Evolutionary conservation across 805 yeast species (phyloP).

Genomic region (Ogataea siamensis): DNA sequence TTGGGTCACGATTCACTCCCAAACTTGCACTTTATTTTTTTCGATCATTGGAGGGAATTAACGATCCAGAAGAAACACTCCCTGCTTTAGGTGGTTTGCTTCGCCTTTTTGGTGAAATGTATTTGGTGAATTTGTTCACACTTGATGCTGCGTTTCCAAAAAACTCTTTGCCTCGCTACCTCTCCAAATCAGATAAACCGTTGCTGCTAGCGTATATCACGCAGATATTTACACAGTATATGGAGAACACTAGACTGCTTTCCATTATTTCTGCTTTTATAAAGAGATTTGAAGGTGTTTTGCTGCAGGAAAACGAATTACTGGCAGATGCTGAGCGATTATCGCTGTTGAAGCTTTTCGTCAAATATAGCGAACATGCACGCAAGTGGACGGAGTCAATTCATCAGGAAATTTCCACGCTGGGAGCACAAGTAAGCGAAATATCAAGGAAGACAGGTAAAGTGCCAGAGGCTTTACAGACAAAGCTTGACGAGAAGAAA

Average conservation of each 20-base stretch:
- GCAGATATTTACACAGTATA: conserved; percentile 2
- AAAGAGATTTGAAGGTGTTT: conserved; percentile 42
- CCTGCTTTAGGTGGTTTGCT: conserved; percentile 46
- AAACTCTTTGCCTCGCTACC: conserved; percentile 44
- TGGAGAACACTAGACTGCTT: not conserved
- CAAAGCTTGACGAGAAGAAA: conserved; percentile 29
- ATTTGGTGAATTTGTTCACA: conserved; percentile 54
- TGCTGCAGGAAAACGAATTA: conserved; percentile 33
- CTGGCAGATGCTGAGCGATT: conserved; percentile 30
- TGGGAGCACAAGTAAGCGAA: conserved; percentile 43
- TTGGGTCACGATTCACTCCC: conserved; percentile 52
- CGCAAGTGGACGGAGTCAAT: conserved; percentile 36
- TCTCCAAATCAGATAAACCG: conserved; percentile 27
- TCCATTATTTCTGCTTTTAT: conserved; percentile 39
- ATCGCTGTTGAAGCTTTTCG: conserved; percentile 38
- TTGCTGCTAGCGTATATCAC: conserved; percentile 34
- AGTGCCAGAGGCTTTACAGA: conserved; percentile 37
- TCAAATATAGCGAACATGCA: conserved; percentile 43
- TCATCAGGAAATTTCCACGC: conserved; percentile 36
- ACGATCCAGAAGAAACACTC: conserved; percentile 33
- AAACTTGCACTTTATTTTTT: conserved; percentile 42
- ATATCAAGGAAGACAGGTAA: conserved; percentile 69
- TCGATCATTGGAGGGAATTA: conserved; percentile 24
- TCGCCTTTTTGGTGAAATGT: conserved; percentile 56
- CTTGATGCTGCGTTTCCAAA: conserved; percentile 39